Evolutionary conservation across 345 rosid genomes (phyloP), one percentile per base, ranked within the genome.

Genomic region (Acer yangbiense): DNA sequence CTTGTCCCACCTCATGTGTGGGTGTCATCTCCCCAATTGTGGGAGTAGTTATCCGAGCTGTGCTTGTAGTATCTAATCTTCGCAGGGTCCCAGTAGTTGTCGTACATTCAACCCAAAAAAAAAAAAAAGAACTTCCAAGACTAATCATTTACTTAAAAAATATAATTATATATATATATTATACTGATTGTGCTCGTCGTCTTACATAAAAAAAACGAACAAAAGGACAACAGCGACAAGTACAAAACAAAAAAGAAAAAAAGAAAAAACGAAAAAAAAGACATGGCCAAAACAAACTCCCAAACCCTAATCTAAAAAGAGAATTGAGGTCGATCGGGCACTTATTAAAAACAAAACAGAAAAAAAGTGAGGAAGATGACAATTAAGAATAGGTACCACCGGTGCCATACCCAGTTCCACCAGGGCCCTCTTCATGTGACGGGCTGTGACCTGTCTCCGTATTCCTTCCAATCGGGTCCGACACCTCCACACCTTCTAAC

Each of bases 391-490:
- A 74, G 57, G 68, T n/a, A 62, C 77, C 77, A 2, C 43, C 60
- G 6, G 76, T 72, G 54, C 76, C 54, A 32, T 72, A 58, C 1
- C 52, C 35, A 10, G 65, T 6, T 70, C 73, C 62, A 9, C 35
- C 58, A 4, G 41, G 17, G 20, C 58, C 68, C 41, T 9, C 60
- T 0, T 8, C 44, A 10, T 25, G 68, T 1, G 41, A n/a, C 0
- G 18, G 7, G 60, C 7, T 46, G 27, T 46, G 60, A 1, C 60
- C 77, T 0, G 61, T 46, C 25, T 27, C 77, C 1, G 69, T 16
- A 9, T 46, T 25, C 7, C 5, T 2, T 3, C 43, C 69, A 2
- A 63, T 46, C 11, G 77, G 69, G 7, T 74, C 62, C 43, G 46
- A 23, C 46, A 3, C 12, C 25, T 6, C 69, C 60, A 11, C 46